Evolutionary conservation across 768 basidiomycete species (phyloP).

Genomic region (Calocera viscosa): DNA sequence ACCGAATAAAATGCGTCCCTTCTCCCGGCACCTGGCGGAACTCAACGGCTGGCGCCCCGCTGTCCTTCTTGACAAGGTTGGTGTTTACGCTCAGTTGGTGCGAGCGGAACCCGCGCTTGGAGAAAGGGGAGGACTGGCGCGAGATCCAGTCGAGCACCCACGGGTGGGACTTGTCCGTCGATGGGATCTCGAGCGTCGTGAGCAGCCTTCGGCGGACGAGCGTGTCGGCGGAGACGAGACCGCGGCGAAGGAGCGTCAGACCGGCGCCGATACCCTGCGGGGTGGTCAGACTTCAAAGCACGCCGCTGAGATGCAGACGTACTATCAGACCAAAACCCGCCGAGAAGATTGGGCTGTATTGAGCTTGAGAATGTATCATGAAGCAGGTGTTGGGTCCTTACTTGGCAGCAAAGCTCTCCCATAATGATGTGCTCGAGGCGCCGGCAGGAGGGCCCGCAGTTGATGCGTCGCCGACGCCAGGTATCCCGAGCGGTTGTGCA

Average conservation of each 20-base stretch:
- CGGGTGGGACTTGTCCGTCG: constrained; percentile 86
- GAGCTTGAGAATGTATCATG: neutral
- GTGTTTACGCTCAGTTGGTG: constrained; percentile 96
- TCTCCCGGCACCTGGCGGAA: constrained; percentile 96
- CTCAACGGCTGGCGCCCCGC: constrained; percentile 76
- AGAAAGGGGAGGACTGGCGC: constrained; percentile 37
- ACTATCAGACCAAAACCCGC: constrained; percentile 98
- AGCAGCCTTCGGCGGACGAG: constrained; percentile 80
- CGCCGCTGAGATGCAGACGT: constrained; percentile 13
- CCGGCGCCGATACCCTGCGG: constrained; percentile 72
- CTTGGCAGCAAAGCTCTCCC: neutral
- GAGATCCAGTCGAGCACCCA: constrained; percentile 99
- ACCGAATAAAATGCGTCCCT: constrained; percentile 85
- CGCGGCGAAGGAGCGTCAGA: constrained; percentile 60
- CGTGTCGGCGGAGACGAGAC: constrained; percentile 51
- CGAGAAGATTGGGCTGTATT: constrained; percentile 81
- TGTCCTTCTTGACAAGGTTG: constrained; percentile 68
- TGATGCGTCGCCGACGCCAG: constrained; percentile 9
- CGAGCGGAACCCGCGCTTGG: constrained; percentile 32
- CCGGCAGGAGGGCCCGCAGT: neutral
- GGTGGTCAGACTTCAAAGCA: constrained; percentile 11
- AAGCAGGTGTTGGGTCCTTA: neutral
- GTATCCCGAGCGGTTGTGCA: neutral
- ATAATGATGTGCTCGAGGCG: neutral
- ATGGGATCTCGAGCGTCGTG: constrained; percentile 90